A percentile compares a stretch with the other conserved stretches of the same genome.
phyloP scores from a whole-genome alignment of 371 early-diverging fungal genomes.

The Syncephalastrum racemosum region DNA sequence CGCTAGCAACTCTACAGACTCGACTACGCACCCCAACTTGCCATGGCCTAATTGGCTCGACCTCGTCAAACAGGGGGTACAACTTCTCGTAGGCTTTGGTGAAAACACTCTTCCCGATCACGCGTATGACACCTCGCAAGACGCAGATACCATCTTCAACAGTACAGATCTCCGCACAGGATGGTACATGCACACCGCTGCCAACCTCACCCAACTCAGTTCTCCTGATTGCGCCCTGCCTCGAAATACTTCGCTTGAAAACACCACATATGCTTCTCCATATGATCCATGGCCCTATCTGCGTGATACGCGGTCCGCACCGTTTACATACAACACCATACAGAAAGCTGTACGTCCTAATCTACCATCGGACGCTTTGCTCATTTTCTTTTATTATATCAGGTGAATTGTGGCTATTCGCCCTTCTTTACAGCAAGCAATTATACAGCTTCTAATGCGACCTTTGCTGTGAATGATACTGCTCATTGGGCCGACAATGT shows the following conservation, averaged over 20 bases:
- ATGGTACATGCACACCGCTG: slow-evolving; percentile 6
- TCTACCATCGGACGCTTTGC: background rate
- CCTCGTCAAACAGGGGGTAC: slow-evolving; percentile 24
- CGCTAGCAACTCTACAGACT: slow-evolving; percentile 4
- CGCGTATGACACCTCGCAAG: slow-evolving; percentile 18
- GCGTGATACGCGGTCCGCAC: slow-evolving; percentile 6
- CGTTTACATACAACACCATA: slow-evolving; percentile 17
- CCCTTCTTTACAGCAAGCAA: slow-evolving; percentile 30
- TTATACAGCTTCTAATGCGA: slow-evolving; percentile 13
- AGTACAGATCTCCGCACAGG: slow-evolving; percentile 9
- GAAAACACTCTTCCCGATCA: slow-evolving; percentile 4
- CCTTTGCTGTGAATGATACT: slow-evolving; percentile 14
- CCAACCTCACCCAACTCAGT: slow-evolving; percentile 9
- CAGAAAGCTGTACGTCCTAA: slow-evolving; percentile 21
- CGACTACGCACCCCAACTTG: background rate
- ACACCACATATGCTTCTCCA: too few species aligned
- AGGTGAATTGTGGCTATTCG: slow-evolving; percentile 39
- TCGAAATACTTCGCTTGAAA: slow-evolving; percentile 4
- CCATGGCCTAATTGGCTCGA: slow-evolving; percentile 37
- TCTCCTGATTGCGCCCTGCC: slow-evolving; percentile 14
- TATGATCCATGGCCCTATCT: slow-evolving; percentile 19
- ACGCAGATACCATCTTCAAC: slow-evolving; percentile 25
- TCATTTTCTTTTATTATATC: background rate
- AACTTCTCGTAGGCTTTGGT: slow-evolving; percentile 38
- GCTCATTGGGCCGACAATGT: slow-evolving; percentile 26